These are phyloP conservation scores for Claviceps paspali DNA, from an alignment of 2,329 filamentous ascomycete species.

Conservation along the genomic window DNA sequence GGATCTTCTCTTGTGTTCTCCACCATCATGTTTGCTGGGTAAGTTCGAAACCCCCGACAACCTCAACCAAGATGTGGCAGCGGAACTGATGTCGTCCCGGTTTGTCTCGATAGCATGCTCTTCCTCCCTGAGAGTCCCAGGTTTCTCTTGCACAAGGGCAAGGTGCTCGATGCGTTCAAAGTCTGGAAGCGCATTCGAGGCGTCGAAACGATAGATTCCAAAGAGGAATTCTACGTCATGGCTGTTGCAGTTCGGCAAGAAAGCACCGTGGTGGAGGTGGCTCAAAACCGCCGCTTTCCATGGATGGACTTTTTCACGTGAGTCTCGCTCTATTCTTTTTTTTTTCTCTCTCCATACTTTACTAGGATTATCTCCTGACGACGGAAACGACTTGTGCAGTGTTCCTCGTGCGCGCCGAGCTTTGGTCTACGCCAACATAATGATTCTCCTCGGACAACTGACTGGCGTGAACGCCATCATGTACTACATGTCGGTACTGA, in stretches of 20 bases:
- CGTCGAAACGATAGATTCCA: conserved; percentile 36
- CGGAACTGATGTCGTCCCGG: background rate
- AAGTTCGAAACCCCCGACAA: no score
- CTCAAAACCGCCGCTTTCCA: conserved; percentile 40
- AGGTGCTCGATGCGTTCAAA: conserved; percentile 29
- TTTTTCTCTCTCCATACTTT: no score
- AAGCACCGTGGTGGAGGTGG: conserved; percentile 35
- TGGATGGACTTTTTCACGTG: conserved; percentile 61
- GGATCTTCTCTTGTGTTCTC: conserved; percentile 59
- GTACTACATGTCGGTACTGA: conserved; percentile 58
- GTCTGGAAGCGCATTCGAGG: conserved; percentile 63
- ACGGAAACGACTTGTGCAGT: no score
- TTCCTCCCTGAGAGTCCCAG: conserved; percentile 58
- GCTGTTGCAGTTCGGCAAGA: conserved; percentile 44
- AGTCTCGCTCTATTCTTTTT: no score
- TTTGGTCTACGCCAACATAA: conserved; percentile 52
- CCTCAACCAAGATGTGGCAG: background rate
- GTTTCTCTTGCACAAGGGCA: conserved; percentile 53
- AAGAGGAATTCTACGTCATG: conserved; percentile 60
- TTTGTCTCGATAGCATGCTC: conserved; percentile 43
- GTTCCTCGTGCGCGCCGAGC: conserved; percentile 51
- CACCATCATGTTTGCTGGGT: conserved; percentile 22
- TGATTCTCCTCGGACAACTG: conserved; percentile 55
- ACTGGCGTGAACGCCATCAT: conserved; percentile 56
- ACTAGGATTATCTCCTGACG: no score